Conservation (phyloP, 805 yeast genomes). For the Teunomyces gatunensis region DNA sequence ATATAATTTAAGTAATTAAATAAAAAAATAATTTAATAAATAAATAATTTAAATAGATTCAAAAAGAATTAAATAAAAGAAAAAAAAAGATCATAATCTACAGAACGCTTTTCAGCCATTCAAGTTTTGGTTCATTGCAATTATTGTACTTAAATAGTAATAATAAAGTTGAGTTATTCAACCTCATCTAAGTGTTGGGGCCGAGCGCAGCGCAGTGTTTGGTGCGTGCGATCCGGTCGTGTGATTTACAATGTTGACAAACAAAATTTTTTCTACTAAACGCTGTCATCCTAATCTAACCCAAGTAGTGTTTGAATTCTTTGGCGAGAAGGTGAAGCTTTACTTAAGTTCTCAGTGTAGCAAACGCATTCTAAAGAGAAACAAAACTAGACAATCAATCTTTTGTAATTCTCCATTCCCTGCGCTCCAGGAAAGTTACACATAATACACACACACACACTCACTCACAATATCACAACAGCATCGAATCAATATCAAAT, state of each 20-base stretch:
- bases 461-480: neutral
- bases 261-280: neutral
- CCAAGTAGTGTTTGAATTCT: slow-evolving; percentile 2
- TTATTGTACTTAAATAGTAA: no score
- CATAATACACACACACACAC: neutral
- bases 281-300: slow-evolving; percentile 3
- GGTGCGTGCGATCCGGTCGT: neutral
- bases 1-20: no score
- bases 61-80: no score
- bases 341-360: slow-evolving; percentile 1
- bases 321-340: slow-evolving; percentile 3
- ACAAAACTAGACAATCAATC: neutral
- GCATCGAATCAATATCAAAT: slow-evolving; percentile 7
- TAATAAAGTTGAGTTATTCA: no score
- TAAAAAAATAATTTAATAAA: no score
- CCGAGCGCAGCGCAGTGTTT: neutral
- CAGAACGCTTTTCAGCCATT: no score
- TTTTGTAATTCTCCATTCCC: neutral
- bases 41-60: no score
- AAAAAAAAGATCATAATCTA: no score
- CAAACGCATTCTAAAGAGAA: neutral
- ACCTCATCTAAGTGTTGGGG: neutral
- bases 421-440: neutral
- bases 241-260: slow-evolving; percentile 3
- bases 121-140: no score